phyloP scores from a whole-genome alignment of 1,284 basidiomycete species.

The Bjerkandera adusta region DNA sequence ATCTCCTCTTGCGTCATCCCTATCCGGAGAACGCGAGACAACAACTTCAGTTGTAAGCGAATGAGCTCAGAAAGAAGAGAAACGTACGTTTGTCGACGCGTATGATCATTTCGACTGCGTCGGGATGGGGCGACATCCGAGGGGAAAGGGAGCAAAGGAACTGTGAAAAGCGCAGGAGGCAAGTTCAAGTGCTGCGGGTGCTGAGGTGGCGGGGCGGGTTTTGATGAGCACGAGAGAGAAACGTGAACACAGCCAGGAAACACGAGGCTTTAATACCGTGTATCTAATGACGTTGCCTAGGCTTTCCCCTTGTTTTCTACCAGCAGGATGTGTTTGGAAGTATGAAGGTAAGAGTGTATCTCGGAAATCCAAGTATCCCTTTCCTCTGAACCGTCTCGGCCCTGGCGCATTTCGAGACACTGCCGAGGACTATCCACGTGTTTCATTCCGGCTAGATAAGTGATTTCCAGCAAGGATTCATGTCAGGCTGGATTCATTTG shows the following conservation, averaged over 20 bases:
- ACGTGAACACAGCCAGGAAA: constrained; percentile 7
- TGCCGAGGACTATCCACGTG: no score
- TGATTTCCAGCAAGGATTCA: no score
- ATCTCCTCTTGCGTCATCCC: constrained; percentile 20
- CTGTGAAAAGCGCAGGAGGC: neutral
- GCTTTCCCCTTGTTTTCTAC: no score
- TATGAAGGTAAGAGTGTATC: no score
- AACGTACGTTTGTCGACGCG: constrained; percentile 6
- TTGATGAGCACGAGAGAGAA: constrained; percentile 5
- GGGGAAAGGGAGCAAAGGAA: neutral
- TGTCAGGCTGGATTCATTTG: no score
- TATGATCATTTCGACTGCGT: constrained; percentile 4
- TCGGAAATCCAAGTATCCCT: no score
- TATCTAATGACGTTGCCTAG: constrained; percentile 9
- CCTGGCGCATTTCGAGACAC: no score
- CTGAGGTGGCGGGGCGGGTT: neutral
- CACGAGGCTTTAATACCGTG: constrained; percentile 14
- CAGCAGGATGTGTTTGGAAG: no score
- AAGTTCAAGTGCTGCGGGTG: neutral
- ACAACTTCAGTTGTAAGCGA: no score
- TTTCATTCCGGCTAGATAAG: no score
- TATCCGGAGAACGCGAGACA: constrained; percentile 3
- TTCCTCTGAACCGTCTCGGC: no score
- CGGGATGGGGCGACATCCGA: neutral
- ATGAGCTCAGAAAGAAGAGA: neutral